phyloP scores from a whole-genome alignment of 495 filamentous ascomycete genomes.

The Parathielavia hyrcaniae region DNA sequence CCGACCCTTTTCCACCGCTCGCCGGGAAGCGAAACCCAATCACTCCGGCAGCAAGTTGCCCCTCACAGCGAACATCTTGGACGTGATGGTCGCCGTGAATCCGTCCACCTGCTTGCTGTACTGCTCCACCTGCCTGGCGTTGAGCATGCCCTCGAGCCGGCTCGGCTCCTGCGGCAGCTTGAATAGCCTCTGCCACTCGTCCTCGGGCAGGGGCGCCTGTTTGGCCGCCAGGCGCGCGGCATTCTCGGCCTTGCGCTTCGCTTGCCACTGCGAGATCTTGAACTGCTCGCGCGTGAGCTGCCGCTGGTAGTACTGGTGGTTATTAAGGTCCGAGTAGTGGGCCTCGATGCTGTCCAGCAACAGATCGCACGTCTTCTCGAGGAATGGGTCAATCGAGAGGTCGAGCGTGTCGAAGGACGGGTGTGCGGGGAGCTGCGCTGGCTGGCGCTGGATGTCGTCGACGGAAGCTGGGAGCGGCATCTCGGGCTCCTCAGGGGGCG shows the following conservation, averaged over 20 bases:
- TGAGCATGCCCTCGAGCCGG: conserved; percentile 84
- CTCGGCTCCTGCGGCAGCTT: conserved; percentile 93
- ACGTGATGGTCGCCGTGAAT: conserved; percentile 82
- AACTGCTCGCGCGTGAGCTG: conserved; percentile 91
- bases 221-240: conserved; percentile 75
- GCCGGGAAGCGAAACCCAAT: conserved; percentile 6
- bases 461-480: conserved; percentile 69
- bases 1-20: conserved; percentile 15
- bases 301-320: conserved; percentile 96
- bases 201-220: conserved; percentile 82
- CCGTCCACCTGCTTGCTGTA: conserved; percentile 95
- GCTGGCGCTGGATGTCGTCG: conserved; percentile 57
- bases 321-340: conserved; percentile 97
- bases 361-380: conserved; percentile 97
- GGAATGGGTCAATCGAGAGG: conserved; percentile 90
- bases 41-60: conserved; percentile 55
- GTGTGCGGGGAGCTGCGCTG: conserved; percentile 56
- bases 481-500: conserved; percentile 51
- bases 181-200: conserved; percentile 96
- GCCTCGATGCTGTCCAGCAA: conserved; percentile 93
- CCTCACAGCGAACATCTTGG: conserved; percentile 98
- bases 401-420: conserved; percentile 87
- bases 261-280: conserved; percentile 93
- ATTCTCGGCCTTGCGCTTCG: conserved; percentile 94
- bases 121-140: conserved; percentile 93